phyloP scores from a whole-genome alignment of 805 yeast genomes.

The Wickerhamiella parazyma region DNA sequence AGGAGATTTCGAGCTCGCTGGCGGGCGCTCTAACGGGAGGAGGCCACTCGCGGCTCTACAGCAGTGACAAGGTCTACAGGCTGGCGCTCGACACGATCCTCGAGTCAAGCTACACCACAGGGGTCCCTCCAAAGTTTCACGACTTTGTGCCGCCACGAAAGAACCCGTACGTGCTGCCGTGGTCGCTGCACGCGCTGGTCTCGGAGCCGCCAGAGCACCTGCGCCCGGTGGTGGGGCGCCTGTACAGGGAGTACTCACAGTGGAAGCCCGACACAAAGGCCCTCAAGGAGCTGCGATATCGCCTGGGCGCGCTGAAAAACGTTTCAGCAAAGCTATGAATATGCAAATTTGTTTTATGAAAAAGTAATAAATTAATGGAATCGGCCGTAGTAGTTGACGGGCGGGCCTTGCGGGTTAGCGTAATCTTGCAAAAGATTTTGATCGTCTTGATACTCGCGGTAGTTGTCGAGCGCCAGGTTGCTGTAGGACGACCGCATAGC shows the following conservation, averaged over 20 bases:
- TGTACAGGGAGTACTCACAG: slow-evolving; percentile 57
- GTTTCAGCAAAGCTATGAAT: slow-evolving; percentile 18
- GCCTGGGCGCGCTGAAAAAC: slow-evolving; percentile 44
- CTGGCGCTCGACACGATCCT: slow-evolving; percentile 61
- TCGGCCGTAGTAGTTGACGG: background rate
- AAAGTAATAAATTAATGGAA: background rate
- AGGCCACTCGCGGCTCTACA: slow-evolving; percentile 84
- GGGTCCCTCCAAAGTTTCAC: slow-evolving; percentile 19
- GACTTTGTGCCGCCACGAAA: slow-evolving; percentile 43
- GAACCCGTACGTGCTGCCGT: slow-evolving; percentile 80
- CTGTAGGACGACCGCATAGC: slow-evolving; percentile 4
- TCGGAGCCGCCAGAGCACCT: slow-evolving; percentile 41
- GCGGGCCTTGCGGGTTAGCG: background rate
- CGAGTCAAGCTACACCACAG: slow-evolving; percentile 49
- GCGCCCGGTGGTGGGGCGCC: slow-evolving; percentile 41
- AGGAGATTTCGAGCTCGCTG: slow-evolving; percentile 62
- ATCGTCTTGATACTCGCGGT: slow-evolving; percentile 1
- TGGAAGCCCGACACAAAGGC: slow-evolving; percentile 84
- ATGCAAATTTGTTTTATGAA: no score
- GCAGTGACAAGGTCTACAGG: slow-evolving; percentile 72
- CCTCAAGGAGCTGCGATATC: slow-evolving; percentile 69
- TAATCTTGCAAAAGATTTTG: background rate
- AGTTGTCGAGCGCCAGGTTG: background rate
- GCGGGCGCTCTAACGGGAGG: slow-evolving; percentile 92
- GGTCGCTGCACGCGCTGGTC: slow-evolving; percentile 79